Percentiles rank a stretch among this genome's conserved stretches.
These are phyloP conservation scores for Heliocybe sulcata DNA, from an alignment of 1,284 basidiomycete species.

Conservation along the genomic window DNA sequence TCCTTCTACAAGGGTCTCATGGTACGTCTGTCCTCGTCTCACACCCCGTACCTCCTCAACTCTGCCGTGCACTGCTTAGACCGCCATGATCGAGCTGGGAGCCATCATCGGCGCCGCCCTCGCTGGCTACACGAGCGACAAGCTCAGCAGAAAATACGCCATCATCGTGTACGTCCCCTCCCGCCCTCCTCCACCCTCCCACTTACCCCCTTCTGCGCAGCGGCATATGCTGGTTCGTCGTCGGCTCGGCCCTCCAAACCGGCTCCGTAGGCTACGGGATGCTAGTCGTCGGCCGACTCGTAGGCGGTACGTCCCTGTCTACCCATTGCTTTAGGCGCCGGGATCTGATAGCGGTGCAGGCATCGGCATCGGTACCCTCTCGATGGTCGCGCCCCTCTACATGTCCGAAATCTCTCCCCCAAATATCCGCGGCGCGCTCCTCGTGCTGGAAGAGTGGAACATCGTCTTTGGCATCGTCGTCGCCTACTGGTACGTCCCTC, in stretches of 20 bases:
- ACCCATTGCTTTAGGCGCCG: neutral
- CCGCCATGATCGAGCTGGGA: neutral
- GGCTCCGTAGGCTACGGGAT: constrained; percentile 17
- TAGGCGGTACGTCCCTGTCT: neutral
- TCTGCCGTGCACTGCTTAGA: neutral
- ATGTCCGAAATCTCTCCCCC: constrained; percentile 25
- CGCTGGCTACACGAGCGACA: neutral
- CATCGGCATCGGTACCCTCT: constrained; percentile 22
- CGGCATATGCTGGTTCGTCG: constrained; percentile 14
- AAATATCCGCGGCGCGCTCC: constrained; percentile 25
- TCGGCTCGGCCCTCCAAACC: constrained; percentile 23
- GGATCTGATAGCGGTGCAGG: constrained; percentile 14
- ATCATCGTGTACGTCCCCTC: neutral
- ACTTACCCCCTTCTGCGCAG: neutral
- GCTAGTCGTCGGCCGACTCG: neutral
- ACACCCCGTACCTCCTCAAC: neutral
- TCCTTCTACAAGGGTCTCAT: neutral
- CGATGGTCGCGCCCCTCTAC: constrained; percentile 27
- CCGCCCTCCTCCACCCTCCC: neutral
- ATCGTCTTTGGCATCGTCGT: constrained; percentile 1
- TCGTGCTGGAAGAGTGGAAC: constrained; percentile 22
- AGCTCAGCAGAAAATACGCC: neutral
- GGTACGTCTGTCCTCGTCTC: neutral
- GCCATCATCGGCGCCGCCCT: neutral
- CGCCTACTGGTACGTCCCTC: neutral